Conservation (phyloP, 2,329 filamentous ascomycete species). For the Claviceps sp. region DNA sequence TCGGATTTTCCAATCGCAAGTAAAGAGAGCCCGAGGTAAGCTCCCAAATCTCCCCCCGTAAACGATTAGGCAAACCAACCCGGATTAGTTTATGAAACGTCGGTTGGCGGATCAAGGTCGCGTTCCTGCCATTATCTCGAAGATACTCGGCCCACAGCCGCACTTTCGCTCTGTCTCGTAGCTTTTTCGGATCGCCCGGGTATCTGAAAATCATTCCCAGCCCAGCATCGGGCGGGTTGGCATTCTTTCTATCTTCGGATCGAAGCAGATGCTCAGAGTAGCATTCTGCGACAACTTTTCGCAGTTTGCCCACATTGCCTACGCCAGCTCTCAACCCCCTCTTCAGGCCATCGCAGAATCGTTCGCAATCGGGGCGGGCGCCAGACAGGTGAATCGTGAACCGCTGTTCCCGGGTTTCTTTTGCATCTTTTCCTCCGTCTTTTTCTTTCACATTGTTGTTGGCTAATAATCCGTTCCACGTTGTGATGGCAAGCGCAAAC, state of each 20-base stretch:
- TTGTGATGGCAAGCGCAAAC: conserved; percentile 89
- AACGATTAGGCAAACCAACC: conserved; percentile 83
- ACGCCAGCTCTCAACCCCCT: conserved; percentile 77
- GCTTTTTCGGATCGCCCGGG: conserved; percentile 85
- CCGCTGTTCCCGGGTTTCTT: conserved; percentile 53
- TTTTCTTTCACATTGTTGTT: conserved; percentile 42
- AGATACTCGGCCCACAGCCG: conserved; percentile 94
- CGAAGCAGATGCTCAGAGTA: conserved; percentile 79
- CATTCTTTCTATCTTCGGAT: conserved; percentile 47
- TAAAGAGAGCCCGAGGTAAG: conserved; percentile 85
- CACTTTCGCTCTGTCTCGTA: conserved; percentile 94
- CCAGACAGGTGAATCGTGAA: conserved; percentile 87
- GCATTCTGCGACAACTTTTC: conserved; percentile 66
- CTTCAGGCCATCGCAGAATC: conserved; percentile 93
- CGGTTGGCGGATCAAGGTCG: conserved; percentile 83
- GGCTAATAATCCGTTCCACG: conserved; percentile 68
- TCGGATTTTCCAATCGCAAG: conserved; percentile 73
- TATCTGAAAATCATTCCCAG: conserved; percentile 88
- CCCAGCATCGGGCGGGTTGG: conserved; percentile 65
- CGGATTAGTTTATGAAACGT: conserved; percentile 97
- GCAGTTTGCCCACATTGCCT: conserved; percentile 74
- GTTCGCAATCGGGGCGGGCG: conserved; percentile 76
- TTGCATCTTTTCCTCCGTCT: conserved; percentile 26
- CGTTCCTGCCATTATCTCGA: conserved; percentile 85
- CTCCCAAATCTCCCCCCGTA: conserved; percentile 94